Evolutionary conservation across 1,284 basidiomycete species (phyloP), one percentile per base, ranked within the genome.

Genomic region (Melampsora americana): DNA sequence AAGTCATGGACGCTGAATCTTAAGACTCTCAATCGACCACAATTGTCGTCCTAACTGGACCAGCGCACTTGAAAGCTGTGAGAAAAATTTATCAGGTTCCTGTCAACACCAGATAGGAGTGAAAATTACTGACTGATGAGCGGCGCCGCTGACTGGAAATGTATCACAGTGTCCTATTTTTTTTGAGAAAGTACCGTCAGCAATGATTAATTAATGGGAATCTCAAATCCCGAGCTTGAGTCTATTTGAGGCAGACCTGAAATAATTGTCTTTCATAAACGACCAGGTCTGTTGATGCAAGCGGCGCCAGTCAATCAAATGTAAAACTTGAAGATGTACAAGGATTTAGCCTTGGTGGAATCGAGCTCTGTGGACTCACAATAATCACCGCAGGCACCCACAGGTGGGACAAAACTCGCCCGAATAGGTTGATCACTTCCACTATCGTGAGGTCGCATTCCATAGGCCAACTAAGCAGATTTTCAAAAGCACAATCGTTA

Each of bases 401-500:
- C 48, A 26, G 70, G 70, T 5, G 62, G 70, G 3, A 66, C 70
- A 66, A 73, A 73, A 48, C 65, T 65, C 2, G 70, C 70, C 62
- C 62, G 53, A n/a, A 73, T 73, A 14, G 70, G 70, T 42, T 73
- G 70, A 62, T 50, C 44, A 30, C 70, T 73, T 16, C 70, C 70
- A 66, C 70, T 73, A 35, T 73, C 70, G 56, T 73, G 70, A 46
- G 70, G 70, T 59, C 70, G 64, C 70, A 73, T 64, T 26, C 62
- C 62, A 64, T 39, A 53, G 30, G 70, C 61, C 20, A 73, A 62
- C 70, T 73, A 46, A n/a, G 46, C 20, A 23, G 14, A 42, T 1
- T 11, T 32, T 56, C 20, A 35, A 12, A 69, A 20, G n/a, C 5
- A 23, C 16, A 7, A 20, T 23, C n/a, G 20, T 9, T 7, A 26